These are phyloP conservation scores for Ilex paraguariensis DNA, from an alignment of 305 asterid species.

Conservation along the genomic window DNA sequence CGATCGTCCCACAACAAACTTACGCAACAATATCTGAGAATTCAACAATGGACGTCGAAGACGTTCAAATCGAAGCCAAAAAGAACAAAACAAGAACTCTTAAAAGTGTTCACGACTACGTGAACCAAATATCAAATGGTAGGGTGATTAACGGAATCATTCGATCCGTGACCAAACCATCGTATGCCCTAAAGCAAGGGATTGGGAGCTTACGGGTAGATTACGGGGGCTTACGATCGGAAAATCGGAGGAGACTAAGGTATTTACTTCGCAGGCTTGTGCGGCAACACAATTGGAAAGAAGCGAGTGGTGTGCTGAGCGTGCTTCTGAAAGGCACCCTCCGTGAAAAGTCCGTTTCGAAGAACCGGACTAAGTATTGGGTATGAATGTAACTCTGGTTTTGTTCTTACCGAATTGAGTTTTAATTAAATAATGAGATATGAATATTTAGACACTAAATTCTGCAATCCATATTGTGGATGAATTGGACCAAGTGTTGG, in stretches of 20 bases:
- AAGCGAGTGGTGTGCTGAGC: conserved; percentile 70
- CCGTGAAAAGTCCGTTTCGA: conserved; percentile 31
- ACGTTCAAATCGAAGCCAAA: conserved; percentile 1
- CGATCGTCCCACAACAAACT: too few species aligned
- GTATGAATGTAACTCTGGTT: conserved; percentile 24
- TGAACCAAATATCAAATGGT: conserved; percentile 12
- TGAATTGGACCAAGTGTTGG: not conserved
- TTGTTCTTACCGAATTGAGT: not conserved
- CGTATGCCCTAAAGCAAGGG: conserved; percentile 55
- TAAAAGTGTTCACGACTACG: conserved; percentile 14
- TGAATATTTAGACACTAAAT: not conserved
- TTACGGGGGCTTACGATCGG: conserved; percentile 33
- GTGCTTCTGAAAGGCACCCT: conserved; percentile 56
- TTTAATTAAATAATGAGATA: not conserved
- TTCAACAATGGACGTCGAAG: conserved; percentile 10
- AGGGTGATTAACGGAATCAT: conserved; percentile 26
- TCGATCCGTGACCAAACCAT: conserved; percentile 41
- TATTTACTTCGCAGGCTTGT: conserved; percentile 38
- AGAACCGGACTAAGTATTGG: conserved; percentile 65
- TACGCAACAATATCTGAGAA: not conserved
- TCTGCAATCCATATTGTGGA: not conserved
- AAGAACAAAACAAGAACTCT: conserved; percentile 7
- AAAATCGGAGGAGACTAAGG: conserved; percentile 47
- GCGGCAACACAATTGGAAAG: conserved; percentile 52
- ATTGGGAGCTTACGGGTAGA: conserved; percentile 28